Evolutionary conservation across 257 asterid species (phyloP).

Genomic region (Nicotiana otophora): DNA sequence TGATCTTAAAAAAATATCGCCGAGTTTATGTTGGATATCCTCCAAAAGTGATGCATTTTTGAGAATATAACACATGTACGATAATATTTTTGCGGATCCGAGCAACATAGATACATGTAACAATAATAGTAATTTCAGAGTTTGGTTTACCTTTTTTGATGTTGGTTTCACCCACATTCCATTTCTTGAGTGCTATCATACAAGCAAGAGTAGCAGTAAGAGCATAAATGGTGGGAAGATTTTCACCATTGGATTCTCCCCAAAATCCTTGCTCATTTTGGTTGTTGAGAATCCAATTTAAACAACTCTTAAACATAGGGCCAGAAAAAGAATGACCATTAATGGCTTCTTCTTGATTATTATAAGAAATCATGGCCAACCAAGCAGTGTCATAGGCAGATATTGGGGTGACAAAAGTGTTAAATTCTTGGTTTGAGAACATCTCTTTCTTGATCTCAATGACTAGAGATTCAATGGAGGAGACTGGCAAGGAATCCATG

Average conservation of each 20-base stretch:
- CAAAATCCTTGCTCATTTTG: constrained; percentile 47
- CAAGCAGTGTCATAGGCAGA: constrained; percentile 63
- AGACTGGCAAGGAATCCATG: constrained; percentile 28
- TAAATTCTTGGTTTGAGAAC: constrained; percentile 12
- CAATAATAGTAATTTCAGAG: neutral
- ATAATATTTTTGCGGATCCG: neutral
- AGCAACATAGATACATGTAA: neutral
- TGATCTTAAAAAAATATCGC: neutral
- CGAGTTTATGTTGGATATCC: neutral
- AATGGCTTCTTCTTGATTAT: neutral
- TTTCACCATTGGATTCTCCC: constrained; percentile 36
- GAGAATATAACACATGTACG: neutral
- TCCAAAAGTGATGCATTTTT: neutral
- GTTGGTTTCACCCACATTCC: constrained; percentile 35
- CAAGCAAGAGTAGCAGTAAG: constrained; percentile 53
- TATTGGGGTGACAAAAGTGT: constrained; percentile 17
- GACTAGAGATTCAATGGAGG: constrained; percentile 29
- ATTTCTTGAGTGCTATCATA: constrained; percentile 38
- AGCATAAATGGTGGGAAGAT: constrained; percentile 35
- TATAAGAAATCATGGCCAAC: constrained; percentile 50
- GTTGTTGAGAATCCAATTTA: constrained; percentile 44
- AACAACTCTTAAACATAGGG: constrained; percentile 42
- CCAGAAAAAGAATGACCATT: neutral
- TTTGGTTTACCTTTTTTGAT: constrained; percentile 27
- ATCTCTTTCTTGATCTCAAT: constrained; percentile 31